Conservation (phyloP, 345 rosid genomes). For the Odontarrhena argentea region DNA sequence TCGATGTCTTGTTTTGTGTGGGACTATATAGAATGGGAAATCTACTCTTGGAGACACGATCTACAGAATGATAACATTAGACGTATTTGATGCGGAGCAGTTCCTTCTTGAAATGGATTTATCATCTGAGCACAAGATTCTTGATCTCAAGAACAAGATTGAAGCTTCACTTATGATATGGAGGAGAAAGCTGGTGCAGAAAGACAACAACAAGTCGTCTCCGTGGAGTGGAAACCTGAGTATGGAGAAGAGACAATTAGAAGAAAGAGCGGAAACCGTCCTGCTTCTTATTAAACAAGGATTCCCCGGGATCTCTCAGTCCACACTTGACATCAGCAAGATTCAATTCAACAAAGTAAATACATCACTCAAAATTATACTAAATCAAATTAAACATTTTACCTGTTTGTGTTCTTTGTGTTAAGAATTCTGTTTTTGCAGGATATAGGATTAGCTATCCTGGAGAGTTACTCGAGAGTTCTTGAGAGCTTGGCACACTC, state of each 20-base stretch:
- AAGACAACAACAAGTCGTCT: slow-evolving; percentile 61
- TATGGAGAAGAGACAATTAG: slow-evolving; percentile 81
- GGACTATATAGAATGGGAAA: slow-evolving; percentile 62
- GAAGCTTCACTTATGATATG: slow-evolving; percentile 93
- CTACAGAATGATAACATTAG: slow-evolving; percentile 66
- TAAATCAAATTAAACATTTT: background rate
- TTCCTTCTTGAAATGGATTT: slow-evolving; percentile 69
- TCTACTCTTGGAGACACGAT: slow-evolving; percentile 75
- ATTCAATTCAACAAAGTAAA: slow-evolving; percentile 72
- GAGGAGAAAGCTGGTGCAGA: slow-evolving; percentile 78
- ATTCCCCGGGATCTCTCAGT: slow-evolving; percentile 80
- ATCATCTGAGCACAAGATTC: slow-evolving; percentile 75
- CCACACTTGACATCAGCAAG: slow-evolving; percentile 78
- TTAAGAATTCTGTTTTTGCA: slow-evolving; percentile 29
- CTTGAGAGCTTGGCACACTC: slow-evolving; percentile 84
- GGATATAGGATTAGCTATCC: slow-evolving; percentile 81
- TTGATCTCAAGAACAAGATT: slow-evolving; percentile 81
- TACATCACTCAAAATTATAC: background rate
- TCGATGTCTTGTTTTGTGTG: slow-evolving; percentile 7
- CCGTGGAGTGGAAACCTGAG: slow-evolving; percentile 76
- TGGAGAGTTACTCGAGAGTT: slow-evolving; percentile 87
- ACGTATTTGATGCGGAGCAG: slow-evolving; percentile 73
- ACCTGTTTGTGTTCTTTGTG: background rate
- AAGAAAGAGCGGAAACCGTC: slow-evolving; percentile 83
- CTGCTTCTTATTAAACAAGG: slow-evolving; percentile 63